Percentiles rank a stretch among this genome's conserved stretches.
Evolutionary conservation across 352 stramenopile species (phyloP).

Genomic region (Thraustochytrium aureum): DNA sequence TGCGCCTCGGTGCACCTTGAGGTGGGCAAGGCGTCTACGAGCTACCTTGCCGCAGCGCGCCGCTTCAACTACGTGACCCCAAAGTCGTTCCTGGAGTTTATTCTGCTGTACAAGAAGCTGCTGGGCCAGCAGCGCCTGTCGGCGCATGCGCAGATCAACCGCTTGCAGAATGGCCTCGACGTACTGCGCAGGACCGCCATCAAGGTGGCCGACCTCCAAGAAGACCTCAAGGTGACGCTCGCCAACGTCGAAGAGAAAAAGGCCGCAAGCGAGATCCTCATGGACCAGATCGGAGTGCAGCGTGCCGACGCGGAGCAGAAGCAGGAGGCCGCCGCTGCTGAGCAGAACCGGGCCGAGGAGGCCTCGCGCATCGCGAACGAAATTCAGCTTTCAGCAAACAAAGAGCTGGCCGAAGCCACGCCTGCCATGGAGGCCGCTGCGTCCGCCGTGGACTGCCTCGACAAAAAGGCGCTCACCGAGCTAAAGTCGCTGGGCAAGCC

Average conservation of each 20-base stretch:
- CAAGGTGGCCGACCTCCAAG: slow-evolving; percentile 93
- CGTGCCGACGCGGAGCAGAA: slow-evolving; percentile 93
- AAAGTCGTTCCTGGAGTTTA: slow-evolving; percentile 97
- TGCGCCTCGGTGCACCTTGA: slow-evolving; percentile 97
- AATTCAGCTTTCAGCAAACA: slow-evolving; percentile 89
- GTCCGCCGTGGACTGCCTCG: slow-evolving; percentile 93
- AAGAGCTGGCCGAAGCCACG: slow-evolving; percentile 91
- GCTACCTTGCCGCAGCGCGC: slow-evolving; percentile 91
- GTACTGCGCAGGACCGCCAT: slow-evolving; percentile 93
- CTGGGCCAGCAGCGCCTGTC: slow-evolving; percentile 91
- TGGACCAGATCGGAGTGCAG: slow-evolving; percentile 86
- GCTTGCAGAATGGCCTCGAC: slow-evolving; percentile 92
- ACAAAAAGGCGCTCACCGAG: slow-evolving; percentile 94
- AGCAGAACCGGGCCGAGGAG: slow-evolving; percentile 61
- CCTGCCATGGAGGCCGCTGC: slow-evolving; percentile 95
- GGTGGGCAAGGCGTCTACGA: slow-evolving; percentile 90
- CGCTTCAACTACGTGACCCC: slow-evolving; percentile 98
- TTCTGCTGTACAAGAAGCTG: slow-evolving; percentile 97
- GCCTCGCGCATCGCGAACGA: slow-evolving; percentile 86
- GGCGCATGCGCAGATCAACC: slow-evolving; percentile 92
- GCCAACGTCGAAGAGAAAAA: slow-evolving; percentile 94
- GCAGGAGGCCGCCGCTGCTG: slow-evolving; percentile 73
- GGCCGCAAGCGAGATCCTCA: slow-evolving; percentile 81
- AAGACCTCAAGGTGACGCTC: slow-evolving; percentile 96
- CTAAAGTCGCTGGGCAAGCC: slow-evolving; percentile 96